A percentile compares a stretch with the other conserved stretches of the same genome.
These are phyloP conservation scores for grape (Vitis vinifera) DNA, from an alignment of 164 flowering plant species.

Conservation along the genomic window ASM3070453v1 NC_081808.1:473501-474000, in stretches of 20 bases:
- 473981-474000: slow-evolving; percentile 16
- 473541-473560: too few species aligned
- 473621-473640: neutral
- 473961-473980: slow-evolving; percentile 49
- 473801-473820: too few species aligned
- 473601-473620: too few species aligned
- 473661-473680: neutral
- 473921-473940: slow-evolving; percentile 71
- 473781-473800: too few species aligned
- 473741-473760: too few species aligned
- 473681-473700: neutral
- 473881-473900: slow-evolving; percentile 47
- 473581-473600: too few species aligned
- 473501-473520: too few species aligned
- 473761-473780: too few species aligned
- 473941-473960: slow-evolving; percentile 64
- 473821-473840: too few species aligned
- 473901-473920: slow-evolving; percentile 61
- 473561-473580: too few species aligned
- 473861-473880: neutral
- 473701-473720: neutral
- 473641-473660: neutral
- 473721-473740: neutral
- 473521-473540: too few species aligned
- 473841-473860: too few species aligned